A percentile compares a stretch with the other conserved stretches of the same genome.
These are phyloP conservation scores for Coemansia sp. DNA, from an alignment of 192 early-diverging fungal genomes.

Conservation along the genomic window DNA sequence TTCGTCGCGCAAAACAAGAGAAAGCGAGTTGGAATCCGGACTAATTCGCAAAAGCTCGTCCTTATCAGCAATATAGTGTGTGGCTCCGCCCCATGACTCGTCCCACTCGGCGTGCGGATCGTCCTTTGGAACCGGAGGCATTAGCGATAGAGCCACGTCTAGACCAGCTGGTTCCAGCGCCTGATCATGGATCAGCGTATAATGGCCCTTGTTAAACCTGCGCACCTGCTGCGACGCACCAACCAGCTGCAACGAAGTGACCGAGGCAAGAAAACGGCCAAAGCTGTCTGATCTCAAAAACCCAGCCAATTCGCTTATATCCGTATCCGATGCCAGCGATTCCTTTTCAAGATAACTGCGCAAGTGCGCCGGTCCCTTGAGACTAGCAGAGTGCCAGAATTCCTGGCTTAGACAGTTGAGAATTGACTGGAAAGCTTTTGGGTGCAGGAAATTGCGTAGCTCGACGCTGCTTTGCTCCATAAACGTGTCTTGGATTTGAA, in stretches of 20 bases:
- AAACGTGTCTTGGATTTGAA: slow-evolving; percentile 54
- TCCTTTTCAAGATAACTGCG: slow-evolving; percentile 41
- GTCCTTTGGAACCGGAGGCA: slow-evolving; percentile 5
- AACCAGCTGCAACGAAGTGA: slow-evolving; percentile 28
- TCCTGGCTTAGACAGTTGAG: slow-evolving; percentile 10
- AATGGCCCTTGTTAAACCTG: slow-evolving; percentile 59
- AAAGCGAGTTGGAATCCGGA: slow-evolving; percentile 60
- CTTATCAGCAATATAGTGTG: slow-evolving; percentile 61
- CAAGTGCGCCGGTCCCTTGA: slow-evolving; percentile 55
- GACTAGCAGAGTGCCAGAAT: slow-evolving; percentile 30
- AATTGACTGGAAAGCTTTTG: slow-evolving; percentile 10
- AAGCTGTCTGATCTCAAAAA: slow-evolving; percentile 35
- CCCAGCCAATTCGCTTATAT: neutral
- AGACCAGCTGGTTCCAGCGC: slow-evolving; percentile 57
- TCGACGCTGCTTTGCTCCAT: slow-evolving; percentile 47
- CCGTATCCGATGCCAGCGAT: neutral
- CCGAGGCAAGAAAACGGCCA: slow-evolving; percentile 16
- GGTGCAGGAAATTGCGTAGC: slow-evolving; percentile 30
- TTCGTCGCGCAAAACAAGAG: slow-evolving; percentile 58
- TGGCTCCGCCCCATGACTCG: slow-evolving; percentile 60
- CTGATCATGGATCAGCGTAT: slow-evolving; percentile 65
- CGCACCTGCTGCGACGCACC: slow-evolving; percentile 36
- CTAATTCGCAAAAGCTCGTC: slow-evolving; percentile 54
- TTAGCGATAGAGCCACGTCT: slow-evolving; percentile 53
- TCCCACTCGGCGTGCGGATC: slow-evolving; percentile 42